Base-by-base conservation (phyloP, 768 basidiomycete genomes). In the Trametes villosa region DNA sequence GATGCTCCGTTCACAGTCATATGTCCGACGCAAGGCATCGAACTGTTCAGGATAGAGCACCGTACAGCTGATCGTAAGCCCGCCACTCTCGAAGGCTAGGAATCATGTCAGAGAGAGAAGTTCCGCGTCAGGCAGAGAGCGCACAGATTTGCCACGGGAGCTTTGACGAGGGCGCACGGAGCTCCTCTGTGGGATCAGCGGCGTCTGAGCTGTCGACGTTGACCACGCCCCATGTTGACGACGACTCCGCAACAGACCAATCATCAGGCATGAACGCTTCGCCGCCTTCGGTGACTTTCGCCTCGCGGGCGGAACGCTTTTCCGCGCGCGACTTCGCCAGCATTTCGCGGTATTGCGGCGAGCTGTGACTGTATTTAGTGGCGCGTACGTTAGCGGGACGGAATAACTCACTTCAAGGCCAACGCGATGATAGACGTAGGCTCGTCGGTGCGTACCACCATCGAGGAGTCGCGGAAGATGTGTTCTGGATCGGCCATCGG, bases 351-450 rank as follows among this genome's bases (percentile, higher is more conserved):
- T 94, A 92, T 67, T 88, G 87, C 1, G 88, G 85, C 2, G 92
- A 94, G 64, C 92, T 94, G 52, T 18, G 52, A 29, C 57, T 42
- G 53, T 1, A 38, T 69, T 60, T 29, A 68, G 62, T 34, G 17
- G n/a, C n/a, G n/a, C n/a, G n/a, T n/a, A n/a, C n/a, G n/a, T n/a
- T n/a, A 20, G 30, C 13, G 54, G 38, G 22, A 30, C 17, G 48
- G 36, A 2, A 41, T 2, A 31, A 49, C 85, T 68, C 68, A 94
- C 93, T 90, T 92, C 49, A 99, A 76, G 6, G 94, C 93, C 57
- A 98, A 86, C 8, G 97, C 96, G 64, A 98, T 95, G 69, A 98
- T 97, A 18, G 96, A 98, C 0, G 96, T 97, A 2, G 96, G 97
- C 70, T 99, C 97, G 72, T 98, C 95, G 20, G 94, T 94, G 20